Evolutionary conservation across 345 rosid genomes (phyloP).

Genomic region (Hevea brasiliensis): DNA sequence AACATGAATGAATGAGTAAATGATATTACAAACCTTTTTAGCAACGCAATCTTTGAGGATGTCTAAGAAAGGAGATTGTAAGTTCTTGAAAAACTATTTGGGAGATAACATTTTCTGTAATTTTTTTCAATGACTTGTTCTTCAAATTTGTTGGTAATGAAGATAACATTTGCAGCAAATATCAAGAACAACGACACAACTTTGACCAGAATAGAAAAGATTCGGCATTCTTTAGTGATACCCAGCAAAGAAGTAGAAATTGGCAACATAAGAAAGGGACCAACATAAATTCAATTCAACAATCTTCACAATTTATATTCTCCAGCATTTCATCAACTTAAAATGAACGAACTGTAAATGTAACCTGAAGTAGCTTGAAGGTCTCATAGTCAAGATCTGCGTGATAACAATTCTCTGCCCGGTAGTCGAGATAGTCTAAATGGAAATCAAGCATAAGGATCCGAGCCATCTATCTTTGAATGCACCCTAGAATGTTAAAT

Average conservation of each 20-base stretch:
- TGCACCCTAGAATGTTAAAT: constrained; percentile 72
- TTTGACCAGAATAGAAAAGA: too few relatives aligned
- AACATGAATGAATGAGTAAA: neutral
- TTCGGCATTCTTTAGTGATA: neutral
- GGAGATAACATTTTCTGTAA: too few relatives aligned
- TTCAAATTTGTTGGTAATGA: too few relatives aligned
- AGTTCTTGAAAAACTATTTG: too few relatives aligned
- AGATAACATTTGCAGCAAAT: neutral
- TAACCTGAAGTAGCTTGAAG: constrained; percentile 89
- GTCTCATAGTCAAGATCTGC: constrained; percentile 98
- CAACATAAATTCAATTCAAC: neutral
- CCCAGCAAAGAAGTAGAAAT: neutral
- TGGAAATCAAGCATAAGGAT: constrained; percentile 79
- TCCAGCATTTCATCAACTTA: neutral
- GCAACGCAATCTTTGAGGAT: too few relatives aligned
- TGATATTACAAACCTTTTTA: too few relatives aligned
- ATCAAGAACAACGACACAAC: neutral
- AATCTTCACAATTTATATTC: neutral
- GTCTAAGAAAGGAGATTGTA: too few relatives aligned
- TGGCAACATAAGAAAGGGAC: neutral
- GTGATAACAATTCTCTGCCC: constrained; percentile 78
- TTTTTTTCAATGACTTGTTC: too few relatives aligned
- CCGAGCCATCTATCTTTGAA: constrained; percentile 86
- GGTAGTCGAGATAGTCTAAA: constrained; percentile 80
- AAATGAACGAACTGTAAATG: neutral